Evolutionary conservation across 441 rosid species (phyloP).

Genomic region (Jatropha multifida): DNA sequence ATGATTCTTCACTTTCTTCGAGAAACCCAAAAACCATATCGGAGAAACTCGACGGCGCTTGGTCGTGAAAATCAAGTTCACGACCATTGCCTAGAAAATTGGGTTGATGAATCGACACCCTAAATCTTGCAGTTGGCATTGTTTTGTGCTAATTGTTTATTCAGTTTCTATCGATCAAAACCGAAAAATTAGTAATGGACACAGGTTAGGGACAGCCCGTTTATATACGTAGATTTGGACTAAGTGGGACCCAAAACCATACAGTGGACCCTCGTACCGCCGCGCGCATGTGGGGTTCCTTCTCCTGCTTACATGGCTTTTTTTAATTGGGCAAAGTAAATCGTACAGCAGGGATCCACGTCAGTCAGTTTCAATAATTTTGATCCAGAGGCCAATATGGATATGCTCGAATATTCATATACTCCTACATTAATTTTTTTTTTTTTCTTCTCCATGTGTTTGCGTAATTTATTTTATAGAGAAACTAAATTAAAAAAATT

Average conservation of each 20-base stretch:
- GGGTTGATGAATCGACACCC: slow-evolving; percentile 15
- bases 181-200: not conserved
- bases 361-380: slow-evolving; percentile 30
- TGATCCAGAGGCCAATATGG: slow-evolving; percentile 14
- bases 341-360: slow-evolving; percentile 56
- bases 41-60: slow-evolving; percentile 30
- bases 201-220: not conserved
- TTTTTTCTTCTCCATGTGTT: not conserved
- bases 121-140: slow-evolving; percentile 29
- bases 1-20: slow-evolving; percentile 27
- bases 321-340: not conserved
- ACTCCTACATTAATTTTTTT: not conserved
- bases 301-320: slow-evolving; percentile 9
- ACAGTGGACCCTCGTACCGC: slow-evolving; percentile 33
- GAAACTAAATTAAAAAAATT: not conserved
- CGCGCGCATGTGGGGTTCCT: slow-evolving; percentile 24
- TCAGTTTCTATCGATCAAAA: not conserved
- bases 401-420: slow-evolving; percentile 39
- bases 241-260: slow-evolving; percentile 12
- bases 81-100: slow-evolving; percentile 6
- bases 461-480: no score
- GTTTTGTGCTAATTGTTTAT: not conserved
- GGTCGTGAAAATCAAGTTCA: slow-evolving; percentile 26
- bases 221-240: slow-evolving; percentile 21
- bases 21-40: slow-evolving; percentile 46